Percentiles rank a stretch among this genome's conserved stretches.
These are phyloP conservation scores for Sphagnum contortum DNA, from an alignment of 225 moss, liverwort and hornwort species.

Conservation along the genomic window DNA sequence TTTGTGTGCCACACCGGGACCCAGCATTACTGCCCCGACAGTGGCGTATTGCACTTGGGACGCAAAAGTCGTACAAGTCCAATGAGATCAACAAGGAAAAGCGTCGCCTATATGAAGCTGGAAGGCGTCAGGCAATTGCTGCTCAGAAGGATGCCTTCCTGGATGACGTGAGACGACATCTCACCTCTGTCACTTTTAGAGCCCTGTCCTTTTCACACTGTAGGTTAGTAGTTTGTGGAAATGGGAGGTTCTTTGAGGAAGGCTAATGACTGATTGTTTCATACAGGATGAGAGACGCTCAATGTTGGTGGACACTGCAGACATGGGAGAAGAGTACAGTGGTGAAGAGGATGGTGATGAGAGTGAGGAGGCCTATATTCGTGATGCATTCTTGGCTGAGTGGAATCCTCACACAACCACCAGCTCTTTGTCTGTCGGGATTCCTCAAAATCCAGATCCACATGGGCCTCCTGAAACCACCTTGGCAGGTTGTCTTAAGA, in stretches of 20 bases:
- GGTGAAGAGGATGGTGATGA: constrained; percentile 27
- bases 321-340: constrained; percentile 13
- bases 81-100: constrained; percentile 53
- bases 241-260: too few species aligned
- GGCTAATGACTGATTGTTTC: background rate
- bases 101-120: constrained; percentile 54
- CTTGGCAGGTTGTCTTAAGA: constrained; percentile 3
- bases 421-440: constrained; percentile 13
- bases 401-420: constrained; percentile 20
- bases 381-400: constrained; percentile 26
- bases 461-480: constrained; percentile 8
- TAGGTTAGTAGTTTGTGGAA: background rate
- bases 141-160: constrained; percentile 16
- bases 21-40: constrained; percentile 70
- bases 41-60: constrained; percentile 82
- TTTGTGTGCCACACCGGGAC: constrained; percentile 79
- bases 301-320: constrained; percentile 2
- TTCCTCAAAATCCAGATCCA: constrained; percentile 8
- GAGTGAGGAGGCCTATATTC: constrained; percentile 18
- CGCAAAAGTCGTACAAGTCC: constrained; percentile 72
- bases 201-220: background rate
- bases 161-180: background rate
- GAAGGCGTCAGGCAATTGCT: constrained; percentile 39
- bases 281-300: constrained; percentile 27
- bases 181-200: background rate